Base-by-base conservation (phyloP, 2,329 filamentous ascomycete genomes). In the Penicillium concentricum region DNA sequence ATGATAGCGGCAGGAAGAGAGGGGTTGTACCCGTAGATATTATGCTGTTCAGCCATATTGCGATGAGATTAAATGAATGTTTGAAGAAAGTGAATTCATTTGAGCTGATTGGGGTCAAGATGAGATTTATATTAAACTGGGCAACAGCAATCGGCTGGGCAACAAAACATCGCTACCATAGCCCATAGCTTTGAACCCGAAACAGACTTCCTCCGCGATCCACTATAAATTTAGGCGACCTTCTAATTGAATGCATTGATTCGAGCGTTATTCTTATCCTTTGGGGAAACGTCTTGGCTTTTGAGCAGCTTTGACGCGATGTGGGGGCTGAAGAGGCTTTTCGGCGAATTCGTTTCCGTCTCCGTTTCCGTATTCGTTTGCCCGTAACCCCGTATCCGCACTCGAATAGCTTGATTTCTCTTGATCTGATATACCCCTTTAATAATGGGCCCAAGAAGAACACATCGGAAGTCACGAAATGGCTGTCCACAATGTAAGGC, bases 1-100 rank as follows among this genome's bases (percentile, higher is more conserved):
- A 80, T 68, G 18, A 78, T 66, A 2, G 79, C 82, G 0, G 75
- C 79, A 0, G 74, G 68, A 0, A 82, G 53, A 0, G 78, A 80
- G 0, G 82, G 71, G 10, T 69, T 71, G 60, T 81, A 81, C 45
- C 73, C 71, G 58, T 74, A 75, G n/a, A 69, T 58, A 48, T 69
- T 61, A 10, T 56, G 45, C 39, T 48, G 30, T 5, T 44, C 45
- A 16, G 59, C 51, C 59, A 64, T 66, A 8, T 39, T 64, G n/a
- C 3, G 3, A 32, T 41, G 12, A n/a, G 3, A 30, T 34, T 24
- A 32, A 32, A 32, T 4, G 20, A 13, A 34, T 2, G n/a, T 24
- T 18, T 30, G 9, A 28, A 32, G 24, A 30, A 26, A 1, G 4
- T 32, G 7, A 32, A 7, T 24, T 22, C 7, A 49, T 41, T 24